Conservation (phyloP, 2,329 filamentous ascomycete genomes). For the Neofusicoccum ribis region DNA sequence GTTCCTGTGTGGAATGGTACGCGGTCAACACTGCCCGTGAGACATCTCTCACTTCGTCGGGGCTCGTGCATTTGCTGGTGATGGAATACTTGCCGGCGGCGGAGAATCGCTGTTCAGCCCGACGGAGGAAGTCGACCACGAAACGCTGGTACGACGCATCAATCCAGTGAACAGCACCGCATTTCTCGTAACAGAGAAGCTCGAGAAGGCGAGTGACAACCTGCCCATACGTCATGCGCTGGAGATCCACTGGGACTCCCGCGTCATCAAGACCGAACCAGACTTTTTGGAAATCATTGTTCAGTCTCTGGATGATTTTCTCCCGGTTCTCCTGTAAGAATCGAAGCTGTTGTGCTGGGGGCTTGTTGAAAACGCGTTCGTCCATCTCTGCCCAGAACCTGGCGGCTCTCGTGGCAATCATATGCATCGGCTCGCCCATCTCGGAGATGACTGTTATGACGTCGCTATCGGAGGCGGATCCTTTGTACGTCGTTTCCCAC, state of each 20-base stretch:
- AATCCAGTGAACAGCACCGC: conserved; percentile 74
- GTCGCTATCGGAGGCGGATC: conserved; percentile 45
- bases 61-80: background rate
- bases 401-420: conserved; percentile 88
- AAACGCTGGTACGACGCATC: conserved; percentile 76
- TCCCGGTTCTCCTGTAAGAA: conserved; percentile 87
- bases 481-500: conserved; percentile 84
- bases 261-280: conserved; percentile 89
- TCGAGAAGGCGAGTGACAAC: conserved; percentile 86
- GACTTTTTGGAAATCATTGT: conserved; percentile 94
- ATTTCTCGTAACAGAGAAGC: conserved; percentile 87
- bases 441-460: conserved; percentile 91
- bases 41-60: background rate
- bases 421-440: conserved; percentile 97
- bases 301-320: conserved; percentile 93
- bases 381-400: conserved; percentile 96
- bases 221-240: conserved; percentile 94
- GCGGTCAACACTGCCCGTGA: background rate
- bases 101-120: conserved; percentile 22
- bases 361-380: conserved; percentile 74
- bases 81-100: conserved; percentile 3
- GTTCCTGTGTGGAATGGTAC: background rate
- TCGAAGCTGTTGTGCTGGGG: conserved; percentile 66
- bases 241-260: conserved; percentile 80
- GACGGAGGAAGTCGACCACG: conserved; percentile 83